Evolutionary conservation across 2,329 filamentous ascomycete species (phyloP).

Genomic region (Scytalidium sp.): DNA sequence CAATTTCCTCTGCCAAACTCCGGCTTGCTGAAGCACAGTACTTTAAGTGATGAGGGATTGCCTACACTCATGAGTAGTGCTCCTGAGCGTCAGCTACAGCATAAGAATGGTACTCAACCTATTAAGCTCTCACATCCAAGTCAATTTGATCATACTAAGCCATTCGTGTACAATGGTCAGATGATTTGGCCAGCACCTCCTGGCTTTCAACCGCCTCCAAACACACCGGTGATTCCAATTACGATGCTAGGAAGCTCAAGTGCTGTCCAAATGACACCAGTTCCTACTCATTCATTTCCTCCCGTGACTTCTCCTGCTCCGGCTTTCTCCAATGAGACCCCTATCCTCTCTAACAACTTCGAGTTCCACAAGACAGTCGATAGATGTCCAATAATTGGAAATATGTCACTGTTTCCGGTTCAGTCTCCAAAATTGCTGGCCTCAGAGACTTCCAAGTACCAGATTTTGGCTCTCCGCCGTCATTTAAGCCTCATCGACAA

Average conservation of each 20-base stretch:
- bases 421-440: background rate
- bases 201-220: slow-evolving; percentile 20
- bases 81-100: background rate
- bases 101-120: slow-evolving; percentile 10
- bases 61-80: background rate
- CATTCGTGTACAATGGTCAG: slow-evolving; percentile 29
- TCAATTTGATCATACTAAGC: slow-evolving; percentile 30
- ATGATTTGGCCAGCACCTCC: slow-evolving; percentile 25
- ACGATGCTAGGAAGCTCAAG: slow-evolving; percentile 23
- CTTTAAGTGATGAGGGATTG: background rate
- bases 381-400: background rate
- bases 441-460: slow-evolving; percentile 15
- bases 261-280: slow-evolving; percentile 11
- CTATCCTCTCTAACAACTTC: background rate
- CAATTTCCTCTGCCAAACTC: background rate
- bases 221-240: slow-evolving; percentile 19
- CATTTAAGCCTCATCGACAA: slow-evolving; percentile 55
- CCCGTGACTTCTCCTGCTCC: background rate
- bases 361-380: background rate
- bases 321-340: background rate
- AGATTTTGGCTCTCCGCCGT: slow-evolving; percentile 37
- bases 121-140: slow-evolving; percentile 29
- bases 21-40: background rate
- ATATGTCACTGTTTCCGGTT: background rate
- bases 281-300: slow-evolving; percentile 11